Base-by-base conservation (phyloP, 768 basidiomycete genomes). In the Kwoniella dejecticola region DNA sequence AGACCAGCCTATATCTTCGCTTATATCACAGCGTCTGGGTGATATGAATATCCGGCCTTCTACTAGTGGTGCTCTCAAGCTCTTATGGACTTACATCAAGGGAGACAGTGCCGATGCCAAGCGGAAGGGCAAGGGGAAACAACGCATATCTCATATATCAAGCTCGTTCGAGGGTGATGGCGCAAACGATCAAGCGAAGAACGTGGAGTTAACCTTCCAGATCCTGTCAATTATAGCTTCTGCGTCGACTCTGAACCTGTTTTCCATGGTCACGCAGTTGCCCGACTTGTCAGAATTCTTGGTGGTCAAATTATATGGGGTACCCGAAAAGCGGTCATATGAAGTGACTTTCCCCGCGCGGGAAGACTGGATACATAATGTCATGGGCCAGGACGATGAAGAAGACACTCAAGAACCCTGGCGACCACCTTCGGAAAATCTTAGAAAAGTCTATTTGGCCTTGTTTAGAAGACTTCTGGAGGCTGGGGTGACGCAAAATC, bases 381-480 rank as follows among this genome's bases (percentile, higher is more conserved):
- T 54, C 42, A 4, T 38, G 15, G 15, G 15, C 6, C n/a, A 21
- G 7, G 48, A 48, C 11, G 54, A 60, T 5, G 60, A 57, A 7
- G 57, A 49, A 17, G 53, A 49, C 7, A 38, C 19, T 40, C 56
- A 63, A 1, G 68, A 63, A 13, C 23, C 30, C 17, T 71, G 68
- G 68, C 23, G 46, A 61, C 31, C 57, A 2, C 71, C 75, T 0
- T 21, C 24, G 0, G 50, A 31, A 1, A 33, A 26, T 2, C 62
- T 78, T 7, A 54, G 75, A 24, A 48, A 23, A 21, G 57, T 70
- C 12, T 68, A 76, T 47, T 44, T 72, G 5, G 60, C 56, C 7
- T 56, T 78, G 30, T 60, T 78, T 6, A 56, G 66, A 23, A 49
- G 67, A 42, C 38, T 72, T 40, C 47, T 76, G 19, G 73, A 76